A percentile compares a stretch with the other conserved stretches of the same genome.
Conservation (phyloP, 176 grass and related monocot genomes). For the Saccharum spontaneum region DNA sequence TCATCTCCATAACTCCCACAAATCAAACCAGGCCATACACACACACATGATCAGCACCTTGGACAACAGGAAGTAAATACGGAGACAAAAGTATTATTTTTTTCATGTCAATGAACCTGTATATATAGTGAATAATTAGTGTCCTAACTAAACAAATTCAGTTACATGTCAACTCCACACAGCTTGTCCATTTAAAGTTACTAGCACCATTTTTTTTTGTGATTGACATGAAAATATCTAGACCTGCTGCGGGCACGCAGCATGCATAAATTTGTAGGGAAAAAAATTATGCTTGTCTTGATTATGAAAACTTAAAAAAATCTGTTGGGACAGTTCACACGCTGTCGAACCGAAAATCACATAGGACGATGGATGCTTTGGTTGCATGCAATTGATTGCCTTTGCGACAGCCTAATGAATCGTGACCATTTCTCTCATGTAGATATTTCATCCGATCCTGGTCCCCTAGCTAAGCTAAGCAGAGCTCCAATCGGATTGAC, state of each 20-base stretch:
- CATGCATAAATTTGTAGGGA: neutral
- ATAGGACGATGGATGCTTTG: neutral
- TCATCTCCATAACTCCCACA: neutral
- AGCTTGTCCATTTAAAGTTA: too few relatives aligned
- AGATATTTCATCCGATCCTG: conserved; percentile 4
- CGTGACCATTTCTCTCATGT: neutral
- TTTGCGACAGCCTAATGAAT: conserved; percentile 38
- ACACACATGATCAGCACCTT: neutral
- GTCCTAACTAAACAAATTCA: too few relatives aligned
- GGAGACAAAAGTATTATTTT: neutral
- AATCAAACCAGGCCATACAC: neutral
- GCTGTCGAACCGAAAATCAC: conserved; percentile 11
- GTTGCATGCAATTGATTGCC: conserved; percentile 38
- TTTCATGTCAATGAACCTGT: too few relatives aligned
- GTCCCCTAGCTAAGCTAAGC: neutral
- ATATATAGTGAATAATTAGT: too few relatives aligned
- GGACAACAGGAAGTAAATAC: neutral
- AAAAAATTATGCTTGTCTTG: neutral
- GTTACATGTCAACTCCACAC: too few relatives aligned
- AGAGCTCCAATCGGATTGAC: neutral
- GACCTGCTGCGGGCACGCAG: neutral
- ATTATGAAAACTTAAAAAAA: neutral
- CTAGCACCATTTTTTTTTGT: too few relatives aligned
- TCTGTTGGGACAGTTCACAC: neutral
- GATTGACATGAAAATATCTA: neutral